phyloP scores from a whole-genome alignment of 257 asterid genomes.

The Solanum ossicruentum region DNA sequence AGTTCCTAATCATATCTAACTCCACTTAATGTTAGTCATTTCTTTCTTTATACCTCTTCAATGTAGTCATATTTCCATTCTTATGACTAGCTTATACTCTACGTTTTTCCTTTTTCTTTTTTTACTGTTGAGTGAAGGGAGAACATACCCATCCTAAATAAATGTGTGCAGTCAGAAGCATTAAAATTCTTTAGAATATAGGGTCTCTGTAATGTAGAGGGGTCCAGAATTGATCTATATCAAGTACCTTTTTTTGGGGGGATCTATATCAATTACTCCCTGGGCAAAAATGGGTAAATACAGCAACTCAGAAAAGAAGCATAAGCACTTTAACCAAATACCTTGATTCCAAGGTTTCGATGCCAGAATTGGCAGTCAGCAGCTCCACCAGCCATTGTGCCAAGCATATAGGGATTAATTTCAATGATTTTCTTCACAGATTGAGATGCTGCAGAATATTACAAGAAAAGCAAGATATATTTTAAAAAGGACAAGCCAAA shows the following conservation, averaged over 20 bases:
- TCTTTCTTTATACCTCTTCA: background rate
- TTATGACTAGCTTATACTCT: background rate
- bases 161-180: background rate
- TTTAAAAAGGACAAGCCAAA: background rate
- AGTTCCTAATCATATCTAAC: background rate
- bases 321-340: background rate
- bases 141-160: background rate
- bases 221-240: background rate
- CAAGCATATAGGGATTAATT: conserved; percentile 86
- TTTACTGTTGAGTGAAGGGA: background rate
- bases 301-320: background rate
- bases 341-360: conserved; percentile 80
- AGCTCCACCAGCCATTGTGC: conserved; percentile 98
- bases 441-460: conserved; percentile 52
- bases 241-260: background rate
- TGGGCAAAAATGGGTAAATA: background rate
- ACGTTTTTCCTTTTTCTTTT: background rate
- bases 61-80: background rate
- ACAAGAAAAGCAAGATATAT: background rate
- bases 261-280: background rate
- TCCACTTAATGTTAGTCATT: background rate
- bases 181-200: background rate
- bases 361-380: conserved; percentile 97
- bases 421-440: conserved; percentile 86
- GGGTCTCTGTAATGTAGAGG: background rate